Percentiles rank a stretch among this genome's conserved stretches.
phyloP scores from a whole-genome alignment of 2,329 filamentous ascomycete species.

The Botryosphaeria dothidea region DNA sequence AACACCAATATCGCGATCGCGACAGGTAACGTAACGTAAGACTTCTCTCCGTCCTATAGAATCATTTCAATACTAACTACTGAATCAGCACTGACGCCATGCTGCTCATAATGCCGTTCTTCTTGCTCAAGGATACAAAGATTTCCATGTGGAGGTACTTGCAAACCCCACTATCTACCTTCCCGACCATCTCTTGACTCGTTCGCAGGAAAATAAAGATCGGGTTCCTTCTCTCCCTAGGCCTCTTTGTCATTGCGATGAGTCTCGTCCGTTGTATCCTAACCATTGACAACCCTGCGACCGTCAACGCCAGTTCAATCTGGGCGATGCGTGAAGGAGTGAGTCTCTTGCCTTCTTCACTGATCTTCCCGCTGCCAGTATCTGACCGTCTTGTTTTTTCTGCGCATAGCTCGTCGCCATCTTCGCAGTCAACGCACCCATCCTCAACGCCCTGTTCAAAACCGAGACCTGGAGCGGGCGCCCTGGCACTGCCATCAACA shows the following conservation, averaged over 20 bases:
- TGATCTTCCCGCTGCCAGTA: too few species aligned
- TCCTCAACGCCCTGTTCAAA: neutral
- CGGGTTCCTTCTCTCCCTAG: neutral
- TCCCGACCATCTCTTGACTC: neutral
- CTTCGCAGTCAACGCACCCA: neutral
- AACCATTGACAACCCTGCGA: neutral
- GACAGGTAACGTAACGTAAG: neutral
- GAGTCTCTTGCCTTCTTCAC: neutral
- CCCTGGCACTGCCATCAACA: neutral
- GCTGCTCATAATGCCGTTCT: neutral
- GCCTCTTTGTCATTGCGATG: neutral
- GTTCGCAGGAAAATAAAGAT: neutral
- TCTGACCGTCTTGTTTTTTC: too few species aligned
- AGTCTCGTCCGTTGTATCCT: neutral
- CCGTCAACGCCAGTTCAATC: neutral
- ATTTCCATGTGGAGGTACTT: neutral
- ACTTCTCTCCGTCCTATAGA: neutral
- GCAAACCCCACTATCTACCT: neutral
- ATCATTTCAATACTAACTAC: neutral
- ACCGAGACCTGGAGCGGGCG: neutral
- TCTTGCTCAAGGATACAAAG: neutral
- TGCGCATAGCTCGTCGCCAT: neutral
- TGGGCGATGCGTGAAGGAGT: neutral
- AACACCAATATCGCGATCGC: neutral
- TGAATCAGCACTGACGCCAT: neutral